Conservation (phyloP, 768 basidiomycete genomes). For the Tulasnella sp. region DNA sequence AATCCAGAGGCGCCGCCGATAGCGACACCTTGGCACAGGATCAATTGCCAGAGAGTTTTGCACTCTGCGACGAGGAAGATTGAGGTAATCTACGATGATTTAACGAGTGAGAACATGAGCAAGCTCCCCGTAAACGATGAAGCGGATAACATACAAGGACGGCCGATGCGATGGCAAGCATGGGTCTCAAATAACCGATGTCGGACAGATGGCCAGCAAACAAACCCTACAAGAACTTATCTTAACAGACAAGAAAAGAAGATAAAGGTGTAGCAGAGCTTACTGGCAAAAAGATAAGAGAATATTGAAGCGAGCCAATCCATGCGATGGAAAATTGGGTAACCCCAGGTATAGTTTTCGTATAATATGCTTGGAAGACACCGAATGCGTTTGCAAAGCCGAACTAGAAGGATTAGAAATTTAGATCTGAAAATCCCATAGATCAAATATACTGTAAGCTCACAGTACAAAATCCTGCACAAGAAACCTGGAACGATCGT, state of each 20-base stretch:
- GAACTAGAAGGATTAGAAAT: neutral
- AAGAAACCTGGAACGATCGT: neutral
- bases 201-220: conserved; percentile 1
- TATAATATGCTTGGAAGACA: conserved; percentile 10
- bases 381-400: conserved; percentile 7
- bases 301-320: conserved; percentile 13
- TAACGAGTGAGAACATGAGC: neutral
- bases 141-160: neutral
- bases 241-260: neutral
- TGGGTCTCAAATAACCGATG: neutral
- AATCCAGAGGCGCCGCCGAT: neutral
- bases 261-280: neutral
- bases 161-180: neutral
- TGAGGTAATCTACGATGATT: conserved; percentile 1
- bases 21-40: conserved; percentile 7
- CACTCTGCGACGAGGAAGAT: conserved; percentile 5
- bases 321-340: conserved; percentile 6
- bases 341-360: neutral
- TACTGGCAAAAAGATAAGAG: conserved; percentile 12
- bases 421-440: neutral
- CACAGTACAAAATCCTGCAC: conserved; percentile 2
- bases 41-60: conserved; percentile 5
- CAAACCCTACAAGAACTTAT: neutral
- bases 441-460: neutral
- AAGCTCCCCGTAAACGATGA: neutral